Evolutionary conservation across 2,329 filamentous ascomycete genomes (phyloP).

Genomic region (Colletotrichum eleusines): DNA sequence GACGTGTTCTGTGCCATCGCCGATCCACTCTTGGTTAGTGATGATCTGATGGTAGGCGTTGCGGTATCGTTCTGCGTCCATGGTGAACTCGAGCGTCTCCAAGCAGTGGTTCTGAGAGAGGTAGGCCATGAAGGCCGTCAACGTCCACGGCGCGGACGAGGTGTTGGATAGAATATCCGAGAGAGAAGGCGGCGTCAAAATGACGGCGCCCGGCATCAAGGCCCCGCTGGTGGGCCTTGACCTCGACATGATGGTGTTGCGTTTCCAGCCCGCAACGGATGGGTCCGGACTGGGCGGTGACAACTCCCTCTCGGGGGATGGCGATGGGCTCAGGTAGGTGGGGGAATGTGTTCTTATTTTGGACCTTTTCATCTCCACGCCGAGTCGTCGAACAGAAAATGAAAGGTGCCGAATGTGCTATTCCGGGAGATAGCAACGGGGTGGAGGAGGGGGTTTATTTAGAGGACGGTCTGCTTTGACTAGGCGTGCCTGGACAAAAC

Average conservation of each 20-base stretch:
- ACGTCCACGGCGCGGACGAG: slow-evolving; percentile 88
- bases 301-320: slow-evolving; percentile 55
- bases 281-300: slow-evolving; percentile 58
- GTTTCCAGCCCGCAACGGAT: slow-evolving; percentile 59
- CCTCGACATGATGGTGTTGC: slow-evolving; percentile 58
- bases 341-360: slow-evolving; percentile 60
- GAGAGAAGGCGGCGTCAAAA: slow-evolving; percentile 72
- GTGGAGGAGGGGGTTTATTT: no score
- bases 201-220: slow-evolving; percentile 57
- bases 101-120: slow-evolving; percentile 97
- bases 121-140: slow-evolving; percentile 95
- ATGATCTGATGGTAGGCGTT: slow-evolving; percentile 64
- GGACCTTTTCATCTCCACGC: slow-evolving; percentile 59
- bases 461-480: slow-evolving; percentile 8
- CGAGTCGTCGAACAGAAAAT: slow-evolving; percentile 9
- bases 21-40: slow-evolving; percentile 55
- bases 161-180: slow-evolving; percentile 89
- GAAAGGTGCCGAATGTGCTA: slow-evolving; percentile 15
- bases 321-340: slow-evolving; percentile 56
- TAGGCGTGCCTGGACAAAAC: slow-evolving; percentile 14
- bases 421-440: slow-evolving; percentile 1
- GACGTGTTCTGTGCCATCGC: slow-evolving; percentile 72
- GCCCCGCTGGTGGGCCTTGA: slow-evolving; percentile 65
- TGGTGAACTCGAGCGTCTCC: slow-evolving; percentile 95
- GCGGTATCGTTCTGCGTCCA: slow-evolving; percentile 90